A percentile compares a stretch with the other conserved stretches of the same genome.
phyloP scores from a whole-genome alignment of 768 basidiomycete species.

The Tulasnella sp. region DNA sequence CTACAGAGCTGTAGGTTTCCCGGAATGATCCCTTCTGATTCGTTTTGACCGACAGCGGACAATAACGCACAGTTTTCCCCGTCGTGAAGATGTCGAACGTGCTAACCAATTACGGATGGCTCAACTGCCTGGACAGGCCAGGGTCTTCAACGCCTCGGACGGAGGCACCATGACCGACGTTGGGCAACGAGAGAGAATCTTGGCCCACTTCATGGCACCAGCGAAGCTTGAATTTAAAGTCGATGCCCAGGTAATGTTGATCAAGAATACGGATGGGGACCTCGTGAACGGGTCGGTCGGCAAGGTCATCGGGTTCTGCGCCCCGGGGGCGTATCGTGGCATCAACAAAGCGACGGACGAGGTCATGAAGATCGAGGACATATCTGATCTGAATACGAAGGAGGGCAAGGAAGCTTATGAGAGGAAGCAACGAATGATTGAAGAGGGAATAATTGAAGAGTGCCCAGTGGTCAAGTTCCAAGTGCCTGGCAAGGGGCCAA shows the following conservation, averaged over 20 bases:
- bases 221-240: conserved; percentile 66
- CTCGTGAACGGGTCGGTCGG: conserved; percentile 97
- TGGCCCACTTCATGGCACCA: conserved; percentile 91
- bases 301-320: conserved; percentile 72
- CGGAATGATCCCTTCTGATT: conserved; percentile 19
- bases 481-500: conserved; percentile 53
- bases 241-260: conserved; percentile 88
- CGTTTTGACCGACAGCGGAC: conserved; percentile 21
- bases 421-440: conserved; percentile 36
- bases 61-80: conserved; percentile 68
- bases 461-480: conserved; percentile 70
- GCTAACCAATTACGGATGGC: conserved; percentile 75
- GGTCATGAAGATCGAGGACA: conserved; percentile 41
- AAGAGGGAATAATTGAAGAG: conserved; percentile 33
- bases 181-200: conserved; percentile 75
- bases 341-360: conserved; percentile 47
- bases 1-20: conserved; percentile 83
- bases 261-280: conserved; percentile 88
- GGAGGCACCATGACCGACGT: conserved; percentile 59
- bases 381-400: conserved; percentile 22
- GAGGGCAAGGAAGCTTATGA: conserved; percentile 35
- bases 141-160: conserved; percentile 63
- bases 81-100: conserved; percentile 86
- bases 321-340: conserved; percentile 51
- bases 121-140: conserved; percentile 49